Conservation (phyloP, 768 basidiomycete species). For the Collybia mongolica region DNA sequence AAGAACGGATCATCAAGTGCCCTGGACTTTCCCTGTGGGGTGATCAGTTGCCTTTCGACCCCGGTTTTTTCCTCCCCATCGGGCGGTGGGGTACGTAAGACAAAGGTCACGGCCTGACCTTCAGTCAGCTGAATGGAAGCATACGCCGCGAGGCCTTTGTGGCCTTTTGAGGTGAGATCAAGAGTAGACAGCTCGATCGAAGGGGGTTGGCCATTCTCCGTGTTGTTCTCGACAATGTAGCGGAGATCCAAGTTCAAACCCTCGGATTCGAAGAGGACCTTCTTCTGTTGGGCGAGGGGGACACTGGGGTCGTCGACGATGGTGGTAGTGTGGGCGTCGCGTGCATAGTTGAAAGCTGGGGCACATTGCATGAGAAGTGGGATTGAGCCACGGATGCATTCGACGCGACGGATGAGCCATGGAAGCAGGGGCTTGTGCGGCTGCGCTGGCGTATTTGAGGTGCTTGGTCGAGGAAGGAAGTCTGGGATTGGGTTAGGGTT, state of each 20-base stretch:
- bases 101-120: constrained; percentile 89
- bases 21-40: constrained; percentile 30
- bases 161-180: constrained; percentile 69
- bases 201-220: constrained; percentile 38
- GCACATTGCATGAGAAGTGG: constrained; percentile 87
- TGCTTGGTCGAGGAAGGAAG: constrained; percentile 72
- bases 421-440: constrained; percentile 65
- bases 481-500: constrained; percentile 39
- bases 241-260: constrained; percentile 71
- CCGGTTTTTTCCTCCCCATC: constrained; percentile 7
- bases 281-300: constrained; percentile 38
- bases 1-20: constrained; percentile 66
- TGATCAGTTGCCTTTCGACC: neutral
- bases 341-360: constrained; percentile 95
- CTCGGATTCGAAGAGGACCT: constrained; percentile 61
- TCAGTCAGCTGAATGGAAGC: constrained; percentile 66
- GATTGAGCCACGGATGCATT: constrained; percentile 82
- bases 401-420: constrained; percentile 84
- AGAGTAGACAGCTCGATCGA: constrained; percentile 55
- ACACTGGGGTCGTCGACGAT: constrained; percentile 46
- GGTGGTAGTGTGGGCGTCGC: constrained; percentile 65
- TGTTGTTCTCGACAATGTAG: constrained; percentile 60
- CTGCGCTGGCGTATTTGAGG: constrained; percentile 26
- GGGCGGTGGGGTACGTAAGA: constrained; percentile 68
- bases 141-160: constrained; percentile 67